Base-by-base conservation (phyloP, 768 basidiomycete species). In the Russula brevipes region DNA sequence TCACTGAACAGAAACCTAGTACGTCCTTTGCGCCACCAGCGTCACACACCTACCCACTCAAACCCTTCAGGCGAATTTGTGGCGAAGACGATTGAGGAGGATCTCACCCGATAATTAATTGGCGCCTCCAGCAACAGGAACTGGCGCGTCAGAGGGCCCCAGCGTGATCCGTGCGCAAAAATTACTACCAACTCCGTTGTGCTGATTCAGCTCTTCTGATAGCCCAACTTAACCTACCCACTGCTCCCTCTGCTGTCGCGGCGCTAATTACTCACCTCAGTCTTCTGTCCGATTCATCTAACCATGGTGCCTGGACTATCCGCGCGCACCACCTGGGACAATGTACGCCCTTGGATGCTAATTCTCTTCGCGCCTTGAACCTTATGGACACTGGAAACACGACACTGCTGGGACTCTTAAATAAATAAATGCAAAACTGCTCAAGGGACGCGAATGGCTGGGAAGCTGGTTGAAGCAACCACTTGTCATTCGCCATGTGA, bases 381-480 rank as follows among this genome's bases (percentile, higher is more conserved):
- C 76, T 98, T 16, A 84, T 89, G 33, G 92, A 94, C 59, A 85
- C 56, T 53, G 69, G 69, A 69, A 94, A 89, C 66, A 91, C 89
- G 36, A 95, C 92, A 4, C 73, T 99, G 5, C 85, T 94, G 57
- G 94, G 94, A 0, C 77, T n/a, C n/a, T n/a, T n/a, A 97, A 8
- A 75, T 99, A 61, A 97, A 98, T 73, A 91, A 90, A 69, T 97
- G 96, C 78, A 97, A 97, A 76, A 98, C 97, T 0, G 85, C 91
- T 0, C 97, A 99, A 72, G 97, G 97, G 0, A 86, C 90, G 14
- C 78, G 97, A 59, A 73, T 97, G 24, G 45, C 79, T 99, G 3
- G 90, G 87, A 0, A 87, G 86, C 53, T 98, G 96, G 96, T 77
- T 99, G 45, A 98, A 97, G 71, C 97, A 98, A 72, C 97, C 97